Base-by-base conservation (phyloP, 352 stramenopile genomes). In the Phytophthora uliginosa region DNA sequence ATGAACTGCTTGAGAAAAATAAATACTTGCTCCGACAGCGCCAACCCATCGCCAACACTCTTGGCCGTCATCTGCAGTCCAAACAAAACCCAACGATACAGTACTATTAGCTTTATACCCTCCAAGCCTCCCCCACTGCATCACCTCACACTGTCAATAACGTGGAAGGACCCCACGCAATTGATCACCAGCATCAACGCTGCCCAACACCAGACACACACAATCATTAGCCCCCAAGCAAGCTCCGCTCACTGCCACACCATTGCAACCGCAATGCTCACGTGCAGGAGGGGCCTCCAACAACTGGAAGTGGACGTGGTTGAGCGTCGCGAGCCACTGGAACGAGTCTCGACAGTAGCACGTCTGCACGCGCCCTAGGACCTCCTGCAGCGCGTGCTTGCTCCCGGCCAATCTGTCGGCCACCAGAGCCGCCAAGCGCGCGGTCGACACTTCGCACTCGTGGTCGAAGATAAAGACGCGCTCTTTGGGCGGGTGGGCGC, bases 271-370 rank as follows among this genome's bases (percentile, higher is more conserved):
- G 73, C 18, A 51, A 51, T 26, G 26, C 42, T 12, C 42, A 94
- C 86, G 83, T 36, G 72, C 69, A 7, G 84, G 69, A 7, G 82
- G 10, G n/a, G 70, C 73, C 6, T 90, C 70, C 31, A 91, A 68
- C 24, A 94, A 62, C 66, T 86, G 63, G 47, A 89, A 94, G 55
- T 94, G 86, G 31, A 94, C 62, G 26, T 92, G 78, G 61, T 91
- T 94, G 22, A 94, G 73, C 47, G 86, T 92, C 54, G 86, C 84
- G 28, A 94, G 82, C 82, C 84, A 90, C 69, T 94, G 84, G 64
- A 90, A 90, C 55, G 86, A 86, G 71, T 94, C 86, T 20, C 78
- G 77, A 57, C 86, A 94, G 48, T 70, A 70, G 59, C 78, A 91
- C 1, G 79, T 70, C 38, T 82, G 57, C 22, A 91, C 82, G 20